These are phyloP conservation scores for Amanita polypyramis DNA, from an alignment of 768 basidiomycete species.

Conservation along the genomic window DNA sequence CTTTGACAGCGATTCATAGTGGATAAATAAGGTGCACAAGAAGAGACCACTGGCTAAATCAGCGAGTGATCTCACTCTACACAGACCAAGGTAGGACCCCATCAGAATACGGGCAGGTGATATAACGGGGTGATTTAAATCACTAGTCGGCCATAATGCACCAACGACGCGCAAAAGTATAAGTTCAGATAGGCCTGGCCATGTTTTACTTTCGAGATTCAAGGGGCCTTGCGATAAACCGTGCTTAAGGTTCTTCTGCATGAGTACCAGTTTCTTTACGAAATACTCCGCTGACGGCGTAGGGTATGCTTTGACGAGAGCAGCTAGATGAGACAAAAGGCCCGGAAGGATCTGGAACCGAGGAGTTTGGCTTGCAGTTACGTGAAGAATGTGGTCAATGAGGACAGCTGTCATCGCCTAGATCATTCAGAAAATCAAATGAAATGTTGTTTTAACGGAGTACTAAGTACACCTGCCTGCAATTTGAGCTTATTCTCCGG, in stretches of 20 bases:
- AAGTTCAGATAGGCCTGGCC: conserved; percentile 82
- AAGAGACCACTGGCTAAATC: conserved; percentile 86
- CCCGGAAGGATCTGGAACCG: conserved; percentile 48
- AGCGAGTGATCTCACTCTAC: conserved; percentile 59
- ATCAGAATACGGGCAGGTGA: conserved; percentile 82
- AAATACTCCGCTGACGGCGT: conserved; percentile 70
- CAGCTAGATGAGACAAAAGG: conserved; percentile 69
- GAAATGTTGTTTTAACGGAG: not conserved
- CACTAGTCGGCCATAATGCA: conserved; percentile 85
- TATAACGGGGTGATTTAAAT: conserved; percentile 83
- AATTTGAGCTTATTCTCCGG: conserved; percentile 88
- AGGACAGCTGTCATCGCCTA: conserved; percentile 70
- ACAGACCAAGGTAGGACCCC: conserved; percentile 83
- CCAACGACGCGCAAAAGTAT: conserved; percentile 73
- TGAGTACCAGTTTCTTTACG: conserved; percentile 71
- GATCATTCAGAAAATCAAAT: conserved; percentile 1
- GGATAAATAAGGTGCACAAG: conserved; percentile 72
- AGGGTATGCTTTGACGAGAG: conserved; percentile 75
- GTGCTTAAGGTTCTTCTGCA: conserved; percentile 89
- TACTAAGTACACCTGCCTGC: conserved; percentile 45
- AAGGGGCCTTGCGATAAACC: conserved; percentile 67
- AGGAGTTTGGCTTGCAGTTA: conserved; percentile 54
- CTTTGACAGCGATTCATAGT: conserved; percentile 81
- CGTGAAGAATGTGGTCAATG: conserved; percentile 79
- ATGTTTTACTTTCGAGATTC: conserved; percentile 60